Evolutionary conservation across 75 land plant genomes (phyloP), one percentile per base, ranked within the genome.

Genomic region (Pinus albicaulis): DNA sequence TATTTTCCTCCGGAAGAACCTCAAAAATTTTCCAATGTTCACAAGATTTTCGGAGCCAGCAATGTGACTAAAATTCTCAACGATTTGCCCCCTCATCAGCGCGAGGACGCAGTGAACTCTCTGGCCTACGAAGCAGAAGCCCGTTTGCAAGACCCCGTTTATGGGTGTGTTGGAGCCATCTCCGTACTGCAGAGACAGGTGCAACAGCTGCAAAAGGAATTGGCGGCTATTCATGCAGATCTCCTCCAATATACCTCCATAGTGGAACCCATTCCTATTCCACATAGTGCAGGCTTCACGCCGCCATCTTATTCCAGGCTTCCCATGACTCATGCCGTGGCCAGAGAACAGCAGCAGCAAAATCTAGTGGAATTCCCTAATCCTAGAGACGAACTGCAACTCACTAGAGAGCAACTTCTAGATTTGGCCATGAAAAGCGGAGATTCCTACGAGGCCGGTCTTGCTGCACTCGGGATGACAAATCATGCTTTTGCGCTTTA

Each of bases 1-100:
- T 91, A 91, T 83, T 92, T 92, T 71, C 91, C 93, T 1, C 89
- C 95, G 10, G 95, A 92, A 55, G 89, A 92, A 79, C 93, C 89
- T 25, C 89, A 82, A 55, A 88, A 83, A 59, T 88, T 88, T 72
- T 78, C 76, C 26, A 85, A 83, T 74, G 89, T 88, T 11, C 90
- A 88, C 82, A 82, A 82, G 81, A 79, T 88, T 31, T 88, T 88
- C 72, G 90, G 90, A 41, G 90, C 90, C 28, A 88, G 89, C 81
- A 88, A 88, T 48, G 88, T 88, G 44, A 80, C 86, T 17, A 88
- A 88, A 86, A 84, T 88, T 64, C 86, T 88, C 13, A 86, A 88
- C 81, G 90, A 88, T 63, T 76, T 88, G 59, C 76, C 80, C 12
- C 83, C 83, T n/a, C 80, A 83, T 65, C 89, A 86, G 76, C 68